Conservation (phyloP, 345 rosid species). For the Erodium maritimum region DNA sequence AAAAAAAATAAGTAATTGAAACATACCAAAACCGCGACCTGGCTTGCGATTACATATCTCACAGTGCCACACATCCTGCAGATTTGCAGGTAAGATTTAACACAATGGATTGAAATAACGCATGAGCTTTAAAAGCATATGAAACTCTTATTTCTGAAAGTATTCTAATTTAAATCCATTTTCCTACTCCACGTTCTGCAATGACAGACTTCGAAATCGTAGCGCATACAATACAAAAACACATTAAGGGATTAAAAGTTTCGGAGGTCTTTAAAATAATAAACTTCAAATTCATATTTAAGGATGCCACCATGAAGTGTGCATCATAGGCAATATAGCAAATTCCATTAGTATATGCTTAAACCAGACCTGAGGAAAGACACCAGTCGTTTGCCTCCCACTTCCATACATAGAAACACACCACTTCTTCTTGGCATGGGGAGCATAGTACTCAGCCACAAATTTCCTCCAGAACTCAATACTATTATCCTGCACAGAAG, state of each 20-base stretch:
- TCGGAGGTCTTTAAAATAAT: neutral
- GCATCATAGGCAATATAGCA: neutral
- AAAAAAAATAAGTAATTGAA: neutral
- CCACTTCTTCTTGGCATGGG: conserved; percentile 92
- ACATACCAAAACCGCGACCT: conserved; percentile 96
- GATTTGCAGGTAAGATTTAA: conserved; percentile 7
- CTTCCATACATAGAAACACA: conserved; percentile 97
- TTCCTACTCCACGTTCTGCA: neutral
- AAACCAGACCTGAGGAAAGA: conserved; percentile 82
- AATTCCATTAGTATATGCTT: neutral
- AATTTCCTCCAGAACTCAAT: conserved; percentile 98
- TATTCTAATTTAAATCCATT: neutral
- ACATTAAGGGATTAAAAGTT: too few relatives aligned
- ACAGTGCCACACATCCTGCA: conserved; percentile 98
- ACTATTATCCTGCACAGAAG: conserved; percentile 66
- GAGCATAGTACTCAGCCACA: conserved; percentile 86
- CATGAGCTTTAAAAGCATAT: neutral
- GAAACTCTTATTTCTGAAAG: neutral
- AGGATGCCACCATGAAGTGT: neutral
- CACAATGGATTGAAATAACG: conserved; percentile 3
- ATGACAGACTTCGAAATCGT: conserved; percentile 1
- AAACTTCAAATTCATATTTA: neutral
- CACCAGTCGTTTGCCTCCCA: conserved; percentile 93
- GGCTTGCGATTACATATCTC: conserved; percentile 95
- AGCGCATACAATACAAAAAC: neutral